Conservation (phyloP, 176 grass and related monocot species). For the Cenchrus americanus region DNA sequence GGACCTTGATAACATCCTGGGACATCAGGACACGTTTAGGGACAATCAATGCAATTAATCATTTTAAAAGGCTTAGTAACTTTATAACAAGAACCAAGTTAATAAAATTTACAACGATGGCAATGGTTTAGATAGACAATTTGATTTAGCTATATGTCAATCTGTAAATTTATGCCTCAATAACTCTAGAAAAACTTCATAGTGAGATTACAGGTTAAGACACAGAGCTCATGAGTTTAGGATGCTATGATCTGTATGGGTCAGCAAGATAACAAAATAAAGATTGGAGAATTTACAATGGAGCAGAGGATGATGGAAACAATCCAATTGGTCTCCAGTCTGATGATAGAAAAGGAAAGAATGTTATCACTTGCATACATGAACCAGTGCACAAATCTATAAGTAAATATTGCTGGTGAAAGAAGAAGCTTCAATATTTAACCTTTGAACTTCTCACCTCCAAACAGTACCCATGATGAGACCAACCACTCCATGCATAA, state of each 20-base stretch:
- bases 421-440: slow-evolving; percentile 34
- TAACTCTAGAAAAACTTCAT: not conserved
- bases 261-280: slow-evolving; percentile 30
- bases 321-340: slow-evolving; percentile 70
- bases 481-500: slow-evolving; percentile 95
- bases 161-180: not conserved
- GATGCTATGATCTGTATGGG: not conserved
- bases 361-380: slow-evolving; percentile 24
- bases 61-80: not conserved
- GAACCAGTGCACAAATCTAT: slow-evolving; percentile 10
- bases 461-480: slow-evolving; percentile 86
- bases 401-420: slow-evolving; percentile 18
- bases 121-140: not conserved
- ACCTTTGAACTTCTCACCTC: slow-evolving; percentile 62
- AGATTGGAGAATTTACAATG: slow-evolving; percentile 61
- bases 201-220: slow-evolving; percentile 16
- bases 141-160: not conserved
- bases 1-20: not conserved
- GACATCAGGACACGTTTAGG: not conserved
- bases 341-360: slow-evolving; percentile 44
- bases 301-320: slow-evolving; percentile 83
- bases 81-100: slow-evolving; percentile 13
- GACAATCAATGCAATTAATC: not conserved
- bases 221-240: not conserved
- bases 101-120: slow-evolving; percentile 7